Base-by-base conservation (phyloP, 139 green algal species). In the Chlorella sp. region DNA sequence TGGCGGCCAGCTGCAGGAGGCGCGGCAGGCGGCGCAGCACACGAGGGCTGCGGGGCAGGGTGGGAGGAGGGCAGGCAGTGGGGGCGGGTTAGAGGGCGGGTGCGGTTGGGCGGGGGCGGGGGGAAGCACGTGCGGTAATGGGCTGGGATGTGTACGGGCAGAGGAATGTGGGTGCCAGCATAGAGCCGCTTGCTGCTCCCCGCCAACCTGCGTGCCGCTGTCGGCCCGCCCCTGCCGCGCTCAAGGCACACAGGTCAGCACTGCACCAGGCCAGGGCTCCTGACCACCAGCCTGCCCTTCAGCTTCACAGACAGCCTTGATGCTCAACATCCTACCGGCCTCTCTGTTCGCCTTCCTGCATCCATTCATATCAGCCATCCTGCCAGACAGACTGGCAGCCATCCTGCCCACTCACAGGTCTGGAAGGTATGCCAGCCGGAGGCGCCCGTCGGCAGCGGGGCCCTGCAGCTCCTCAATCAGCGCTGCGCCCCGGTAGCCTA, bases 401-500 rank as follows among this genome's bases (percentile, higher is more conserved):
- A 57, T 9, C 64, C 21, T 71, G 22, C 11, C 4, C 22, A 4
- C 89, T 89, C 40, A 92, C 89, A 89, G n/a, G 40, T 94, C 85
- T 0, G 77, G 83, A 1, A 96, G 85, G 57, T 68, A 80, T 28
- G 87, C 69, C n/a, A 95, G 64, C 30, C 87, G 39, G 0, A 97
- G 86, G 42, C 91, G 93, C 39, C 69, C 91, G 36, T 57, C 87
- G 39, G 60, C 87, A 1, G 18, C 26, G 15, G 90, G 81, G 1
- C 69, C 36, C 22, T 86, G 34, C 4, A 97, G 91, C n/a, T 92
- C 76, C 19, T 60, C n/a, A 16, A 97, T 90, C 16, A 94, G 91
- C 16, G 86, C 57, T 22, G 93, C 91, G 0, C 94, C 96, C 0
- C 68, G 86, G 60, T 96, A 95, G 5, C 95, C 95, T 30, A 98